These are phyloP conservation scores for Saccharomyces pastorianus DNA, from an alignment of 1,139 yeast genomes.

Conservation along the genomic window DNA sequence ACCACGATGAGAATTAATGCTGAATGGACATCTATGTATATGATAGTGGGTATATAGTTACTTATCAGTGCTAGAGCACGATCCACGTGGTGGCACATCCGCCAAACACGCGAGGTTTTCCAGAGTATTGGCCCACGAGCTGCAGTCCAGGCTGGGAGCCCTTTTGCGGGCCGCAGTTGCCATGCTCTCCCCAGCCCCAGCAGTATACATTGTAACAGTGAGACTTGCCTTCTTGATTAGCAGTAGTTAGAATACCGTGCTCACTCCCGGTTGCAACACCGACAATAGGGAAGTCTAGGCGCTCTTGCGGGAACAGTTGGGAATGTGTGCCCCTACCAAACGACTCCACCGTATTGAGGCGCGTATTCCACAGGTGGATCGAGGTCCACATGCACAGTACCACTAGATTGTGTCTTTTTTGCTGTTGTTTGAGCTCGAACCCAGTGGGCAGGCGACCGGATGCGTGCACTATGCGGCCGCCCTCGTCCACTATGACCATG, in stretches of 20 bases:
- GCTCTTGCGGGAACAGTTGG: constrained; percentile 42
- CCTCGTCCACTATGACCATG: constrained; percentile 11
- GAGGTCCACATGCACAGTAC: constrained; percentile 77
- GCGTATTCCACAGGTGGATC: constrained; percentile 38
- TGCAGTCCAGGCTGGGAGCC: constrained; percentile 7
- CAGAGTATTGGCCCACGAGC: neutral
- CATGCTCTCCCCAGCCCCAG: constrained; percentile 99
- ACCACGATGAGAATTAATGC: neutral
- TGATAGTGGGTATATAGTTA: neutral
- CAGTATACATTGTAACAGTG: constrained; percentile 35
- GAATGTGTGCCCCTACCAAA: constrained; percentile 73
- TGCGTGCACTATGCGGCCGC: constrained; percentile 20
- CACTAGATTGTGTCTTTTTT: constrained; percentile 5
- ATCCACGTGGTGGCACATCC: constrained; percentile 32
- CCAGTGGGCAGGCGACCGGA: constrained; percentile 28
- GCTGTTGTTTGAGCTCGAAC: constrained; percentile 9
- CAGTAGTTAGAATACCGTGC: constrained; percentile 53
- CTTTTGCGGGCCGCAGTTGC: constrained; percentile 63
- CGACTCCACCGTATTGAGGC: constrained; percentile 34
- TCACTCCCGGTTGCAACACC: constrained; percentile 66
- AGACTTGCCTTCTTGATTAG: constrained; percentile 22
- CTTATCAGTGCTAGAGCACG: constrained; percentile 2
- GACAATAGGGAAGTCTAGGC: constrained; percentile 2
- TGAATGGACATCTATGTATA: neutral
- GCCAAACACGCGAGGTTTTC: constrained; percentile 16